Percentiles rank a stretch among this genome's conserved stretches.
These are phyloP conservation scores for Metarhizium robertsii DNA, from an alignment of 2,329 filamentous ascomycete species.

Conservation along the genomic window DNA sequence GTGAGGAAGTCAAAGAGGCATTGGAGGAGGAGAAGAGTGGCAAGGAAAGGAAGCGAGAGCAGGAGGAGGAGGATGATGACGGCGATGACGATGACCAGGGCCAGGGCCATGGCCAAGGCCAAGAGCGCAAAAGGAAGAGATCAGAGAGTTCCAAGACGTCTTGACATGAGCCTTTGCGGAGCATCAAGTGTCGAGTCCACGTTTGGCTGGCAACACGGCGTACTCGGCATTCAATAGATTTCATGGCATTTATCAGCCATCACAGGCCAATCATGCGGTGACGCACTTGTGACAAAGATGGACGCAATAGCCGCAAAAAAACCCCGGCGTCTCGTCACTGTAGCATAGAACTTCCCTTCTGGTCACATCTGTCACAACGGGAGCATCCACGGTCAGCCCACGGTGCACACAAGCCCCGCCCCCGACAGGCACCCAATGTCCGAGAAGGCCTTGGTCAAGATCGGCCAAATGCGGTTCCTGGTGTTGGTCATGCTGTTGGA, in stretches of 20 bases:
- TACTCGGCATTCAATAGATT: too few relatives aligned
- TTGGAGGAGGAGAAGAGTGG: conserved; percentile 42
- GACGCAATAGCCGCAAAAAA: too few relatives aligned
- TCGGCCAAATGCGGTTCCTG: conserved; percentile 17
- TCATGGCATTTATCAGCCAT: too few relatives aligned
- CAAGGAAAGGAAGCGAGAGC: conserved; percentile 23
- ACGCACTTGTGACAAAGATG: too few relatives aligned
- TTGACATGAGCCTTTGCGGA: neutral
- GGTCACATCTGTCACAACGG: too few relatives aligned
- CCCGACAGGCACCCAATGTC: neutral
- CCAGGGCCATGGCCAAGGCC: conserved; percentile 16
- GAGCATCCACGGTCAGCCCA: too few relatives aligned
- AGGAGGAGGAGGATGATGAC: conserved; percentile 29
- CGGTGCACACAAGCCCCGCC: neutral
- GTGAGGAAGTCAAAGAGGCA: conserved; percentile 52
- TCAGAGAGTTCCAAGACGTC: neutral
- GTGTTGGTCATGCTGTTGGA: conserved; percentile 20
- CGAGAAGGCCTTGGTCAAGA: neutral
- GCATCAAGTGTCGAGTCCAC: neutral
- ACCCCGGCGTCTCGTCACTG: too few relatives aligned
- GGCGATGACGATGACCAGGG: conserved; percentile 25
- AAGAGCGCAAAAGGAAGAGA: conserved; percentile 14
- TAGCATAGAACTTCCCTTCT: too few relatives aligned
- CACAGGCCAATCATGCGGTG: too few relatives aligned
- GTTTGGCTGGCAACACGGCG: too few relatives aligned